Base-by-base conservation (phyloP, 73 alveolate species). In the Paramecium octaurelia region DNA sequence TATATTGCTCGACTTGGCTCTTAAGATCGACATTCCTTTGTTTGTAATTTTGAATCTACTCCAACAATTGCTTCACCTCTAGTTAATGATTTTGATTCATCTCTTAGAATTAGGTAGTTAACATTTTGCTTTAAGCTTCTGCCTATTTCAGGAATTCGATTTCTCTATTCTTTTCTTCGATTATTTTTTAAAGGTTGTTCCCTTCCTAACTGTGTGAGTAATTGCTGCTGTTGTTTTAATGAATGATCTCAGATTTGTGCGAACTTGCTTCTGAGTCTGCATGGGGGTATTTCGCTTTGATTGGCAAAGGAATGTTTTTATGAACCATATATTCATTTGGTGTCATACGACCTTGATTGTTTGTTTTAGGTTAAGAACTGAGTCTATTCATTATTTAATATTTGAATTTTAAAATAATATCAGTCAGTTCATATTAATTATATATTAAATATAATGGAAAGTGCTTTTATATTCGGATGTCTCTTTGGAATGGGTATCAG, bases 391-490 rank as follows among this genome's bases (percentile, higher is more conserved):
- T 73, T 16, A 54, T 54, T 54, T 73, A 73, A 36, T 29, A 73
- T 73, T 73, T 73, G 87, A 73, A 73, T 35, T 73, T 73, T 34
- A 73, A 73, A 36, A 73, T 36, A 73, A 73, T 73, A 73, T 34
- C 87, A 73, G 87, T 29, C 59, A 73, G 60, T 34, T 73, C 57
- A 36, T 73, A 73, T 12, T 73, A 4, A 35, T 35, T 73, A 73
- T 12, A 34, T 34, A 68, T 68, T 68, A 68, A 68, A 29, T 36
- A 73, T 29, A 73, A 73, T 73, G 60, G 87, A 73, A 31, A 80
- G 91, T 46, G 76, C 91, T 20, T 80, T 80, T 80, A n/a, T 80
- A 24, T 80, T 34, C 42, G 91, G 91, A 80, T 40, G 46, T 64
- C 31, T 80, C 23, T 40, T 80, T 42, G 91, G 76, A 43, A 48